phyloP scores from a whole-genome alignment of 2,329 filamentous ascomycete species.

The Arthrocladium fulminans region DNA sequence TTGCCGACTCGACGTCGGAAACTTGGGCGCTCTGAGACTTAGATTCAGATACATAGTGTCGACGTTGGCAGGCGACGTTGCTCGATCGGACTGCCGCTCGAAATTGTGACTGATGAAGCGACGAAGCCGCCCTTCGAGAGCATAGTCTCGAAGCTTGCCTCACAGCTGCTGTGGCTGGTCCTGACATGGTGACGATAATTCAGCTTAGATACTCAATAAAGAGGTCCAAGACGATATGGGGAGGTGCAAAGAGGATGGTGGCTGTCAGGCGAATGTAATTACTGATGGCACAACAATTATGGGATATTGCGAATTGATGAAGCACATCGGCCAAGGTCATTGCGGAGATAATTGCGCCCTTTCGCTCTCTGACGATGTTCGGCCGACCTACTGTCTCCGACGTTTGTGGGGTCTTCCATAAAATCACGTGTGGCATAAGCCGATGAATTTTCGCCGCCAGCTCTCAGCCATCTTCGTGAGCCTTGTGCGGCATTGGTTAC shows the following conservation, averaged over 20 bases:
- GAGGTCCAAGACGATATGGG: slow-evolving; percentile 2
- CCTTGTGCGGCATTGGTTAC: no score
- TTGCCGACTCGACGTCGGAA: slow-evolving; percentile 63
- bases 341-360: not conserved
- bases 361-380: no score
- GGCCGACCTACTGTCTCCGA: no score
- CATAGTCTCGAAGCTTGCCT: slow-evolving; percentile 62
- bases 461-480: no score
- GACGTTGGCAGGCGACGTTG: slow-evolving; percentile 34
- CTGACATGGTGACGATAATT: slow-evolving; percentile 44
- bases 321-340: no score
- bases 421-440: no score
- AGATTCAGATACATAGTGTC: slow-evolving; percentile 76
- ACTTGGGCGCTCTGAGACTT: slow-evolving; percentile 73
- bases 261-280: not conserved
- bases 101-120: slow-evolving; percentile 25
- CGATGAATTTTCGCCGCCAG: no score
- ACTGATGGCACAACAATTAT: not conserved
- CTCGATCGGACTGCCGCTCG: slow-evolving; percentile 32
- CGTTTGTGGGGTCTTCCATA: no score
- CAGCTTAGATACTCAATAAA: slow-evolving; percentile 4
- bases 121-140: slow-evolving; percentile 40
- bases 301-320: not conserved
- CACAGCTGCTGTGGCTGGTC: slow-evolving; percentile 57
- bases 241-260: not conserved